phyloP scores from a whole-genome alignment of 2,329 filamentous ascomycete species.

The Daldinia sp. region DNA sequence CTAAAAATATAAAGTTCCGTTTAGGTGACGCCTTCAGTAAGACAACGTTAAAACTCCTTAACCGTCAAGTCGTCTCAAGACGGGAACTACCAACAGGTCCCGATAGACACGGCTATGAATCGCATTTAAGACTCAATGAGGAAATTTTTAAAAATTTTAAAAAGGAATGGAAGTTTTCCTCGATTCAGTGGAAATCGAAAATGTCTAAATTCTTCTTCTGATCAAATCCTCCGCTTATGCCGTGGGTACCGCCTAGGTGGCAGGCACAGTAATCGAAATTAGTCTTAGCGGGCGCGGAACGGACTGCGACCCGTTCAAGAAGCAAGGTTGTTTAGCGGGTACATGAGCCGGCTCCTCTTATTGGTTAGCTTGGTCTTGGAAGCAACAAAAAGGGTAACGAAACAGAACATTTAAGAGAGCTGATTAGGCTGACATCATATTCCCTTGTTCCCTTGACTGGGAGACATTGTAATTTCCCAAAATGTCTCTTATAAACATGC shows the following conservation, averaged over 20 bases:
- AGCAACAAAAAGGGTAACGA: constrained; percentile 42
- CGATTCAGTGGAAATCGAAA: constrained; percentile 21
- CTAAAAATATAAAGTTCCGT: constrained; percentile 8
- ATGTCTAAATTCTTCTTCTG: constrained; percentile 23
- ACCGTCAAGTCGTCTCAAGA: constrained; percentile 1
- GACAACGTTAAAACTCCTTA: constrained; percentile 10
- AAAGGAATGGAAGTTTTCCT: constrained; percentile 3
- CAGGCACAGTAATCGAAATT: constrained; percentile 38
- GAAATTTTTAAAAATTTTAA: not conserved
- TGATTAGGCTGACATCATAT: constrained; percentile 41
- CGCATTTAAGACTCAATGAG: not conserved
- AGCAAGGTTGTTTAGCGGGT: constrained; percentile 39
- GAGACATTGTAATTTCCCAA: constrained; percentile 38
- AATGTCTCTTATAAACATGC: constrained; percentile 13
- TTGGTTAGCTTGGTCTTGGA: constrained; percentile 33
- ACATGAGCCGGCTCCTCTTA: constrained; percentile 18
- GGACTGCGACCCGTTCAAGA: constrained; percentile 32
- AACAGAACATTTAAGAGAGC: constrained; percentile 32
- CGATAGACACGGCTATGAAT: constrained; percentile 9
- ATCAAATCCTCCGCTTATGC: constrained; percentile 31
- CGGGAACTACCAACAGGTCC: not conserved
- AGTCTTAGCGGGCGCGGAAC: constrained; percentile 39
- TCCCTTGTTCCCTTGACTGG: constrained; percentile 3
- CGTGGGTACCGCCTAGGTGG: constrained; percentile 14
- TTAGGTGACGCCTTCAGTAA: constrained; percentile 15